These are phyloP conservation scores for Phanerochaete sordida DNA, from an alignment of 768 basidiomycete species.

Conservation along the genomic window DNA sequence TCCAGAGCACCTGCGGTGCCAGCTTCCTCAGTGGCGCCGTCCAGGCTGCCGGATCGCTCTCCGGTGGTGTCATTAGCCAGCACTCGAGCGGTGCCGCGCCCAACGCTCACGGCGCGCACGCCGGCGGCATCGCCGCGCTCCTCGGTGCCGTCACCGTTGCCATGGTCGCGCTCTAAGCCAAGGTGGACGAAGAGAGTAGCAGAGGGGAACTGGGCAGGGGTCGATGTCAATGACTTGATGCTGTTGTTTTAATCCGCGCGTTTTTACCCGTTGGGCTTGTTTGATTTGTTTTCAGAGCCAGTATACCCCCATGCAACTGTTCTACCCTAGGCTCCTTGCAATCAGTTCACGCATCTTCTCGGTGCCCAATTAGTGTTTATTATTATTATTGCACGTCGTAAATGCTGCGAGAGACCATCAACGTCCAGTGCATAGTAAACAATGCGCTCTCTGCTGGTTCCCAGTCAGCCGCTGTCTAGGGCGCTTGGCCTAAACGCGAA, in stretches of 20 bases:
- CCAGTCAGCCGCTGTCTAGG: too few relatives aligned
- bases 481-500: too few relatives aligned
- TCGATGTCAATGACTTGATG: background rate
- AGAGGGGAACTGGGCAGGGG: background rate
- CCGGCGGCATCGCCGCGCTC: conserved; percentile 28
- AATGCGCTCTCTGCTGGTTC: too few relatives aligned
- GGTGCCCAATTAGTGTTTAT: background rate
- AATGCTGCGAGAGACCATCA: too few relatives aligned
- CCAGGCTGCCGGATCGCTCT: conserved; percentile 63
- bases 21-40: conserved; percentile 68
- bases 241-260: background rate
- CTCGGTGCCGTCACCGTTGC: conserved; percentile 32
- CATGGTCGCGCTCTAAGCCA: conserved; percentile 24
- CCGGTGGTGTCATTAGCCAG: conserved; percentile 29
- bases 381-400: background rate
- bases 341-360: background rate
- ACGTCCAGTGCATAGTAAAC: too few relatives aligned
- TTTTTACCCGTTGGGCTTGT: background rate
- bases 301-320: background rate
- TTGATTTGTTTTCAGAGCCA: background rate
- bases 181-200: background rate
- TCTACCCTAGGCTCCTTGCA: background rate
- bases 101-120: conserved; percentile 22
- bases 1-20: conserved; percentile 61
- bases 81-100: conserved; percentile 27